A percentile compares a stretch with the other conserved stretches of the same genome.
These are phyloP conservation scores for Yueomyces sp. DNA, from an alignment of 805 yeast species.

Conservation along the genomic window DNA sequence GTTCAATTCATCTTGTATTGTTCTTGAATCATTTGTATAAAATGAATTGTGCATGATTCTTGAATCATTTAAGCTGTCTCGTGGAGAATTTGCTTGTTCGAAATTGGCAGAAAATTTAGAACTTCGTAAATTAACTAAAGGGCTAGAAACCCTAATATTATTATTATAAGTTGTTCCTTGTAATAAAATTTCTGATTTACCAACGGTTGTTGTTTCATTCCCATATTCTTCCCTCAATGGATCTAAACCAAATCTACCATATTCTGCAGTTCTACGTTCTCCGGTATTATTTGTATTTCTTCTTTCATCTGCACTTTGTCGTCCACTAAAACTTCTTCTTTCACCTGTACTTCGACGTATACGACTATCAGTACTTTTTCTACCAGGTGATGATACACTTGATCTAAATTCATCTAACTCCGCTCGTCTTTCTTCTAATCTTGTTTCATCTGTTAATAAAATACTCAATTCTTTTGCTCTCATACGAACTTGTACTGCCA, in stretches of 20 bases:
- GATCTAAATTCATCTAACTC: constrained; percentile 21
- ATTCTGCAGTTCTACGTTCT: constrained; percentile 2
- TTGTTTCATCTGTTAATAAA: constrained; percentile 18
- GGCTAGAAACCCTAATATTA: no score
- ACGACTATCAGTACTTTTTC: constrained; percentile 24
- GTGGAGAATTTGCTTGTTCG: no score
- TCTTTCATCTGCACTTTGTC: not conserved
- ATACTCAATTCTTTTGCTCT: constrained; percentile 26
- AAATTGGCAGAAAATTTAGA: no score
- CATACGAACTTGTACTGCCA: constrained; percentile 28
- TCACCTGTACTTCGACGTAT: constrained; percentile 3
- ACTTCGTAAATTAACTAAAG: no score
- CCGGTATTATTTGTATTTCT: not conserved
- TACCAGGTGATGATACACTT: constrained; percentile 23
- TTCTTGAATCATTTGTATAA: no score
- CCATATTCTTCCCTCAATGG: constrained; percentile 20
- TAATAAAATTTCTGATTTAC: not conserved
- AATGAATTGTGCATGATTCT: no score
- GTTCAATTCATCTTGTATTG: no score
- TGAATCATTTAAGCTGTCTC: no score
- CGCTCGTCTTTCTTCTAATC: constrained; percentile 15
- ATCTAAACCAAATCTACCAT: constrained; percentile 5
- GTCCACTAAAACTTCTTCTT: not conserved
- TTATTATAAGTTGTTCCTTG: not conserved
- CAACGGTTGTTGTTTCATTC: not conserved